Conservation (phyloP, 768 basidiomycete genomes). For the Lactarius evosmus region DNA sequence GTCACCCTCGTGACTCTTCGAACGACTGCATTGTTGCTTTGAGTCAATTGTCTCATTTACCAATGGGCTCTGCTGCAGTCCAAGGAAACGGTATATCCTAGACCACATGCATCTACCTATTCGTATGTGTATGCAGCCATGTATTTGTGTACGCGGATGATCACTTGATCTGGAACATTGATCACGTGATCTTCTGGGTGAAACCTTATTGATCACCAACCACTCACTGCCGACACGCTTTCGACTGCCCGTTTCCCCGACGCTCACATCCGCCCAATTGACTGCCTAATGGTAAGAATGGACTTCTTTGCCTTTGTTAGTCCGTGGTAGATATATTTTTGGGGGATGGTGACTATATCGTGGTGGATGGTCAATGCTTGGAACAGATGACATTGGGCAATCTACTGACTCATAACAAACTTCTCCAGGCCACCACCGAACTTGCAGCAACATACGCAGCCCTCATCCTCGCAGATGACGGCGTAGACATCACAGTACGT, state of each 20-base stretch:
- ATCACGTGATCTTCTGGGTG: neutral
- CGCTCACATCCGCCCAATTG: neutral
- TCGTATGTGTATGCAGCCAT: too few relatives aligned
- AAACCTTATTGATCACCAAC: neutral
- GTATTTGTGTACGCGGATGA: too few relatives aligned
- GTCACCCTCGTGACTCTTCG: constrained; percentile 6
- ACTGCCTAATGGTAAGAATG: constrained; percentile 10
- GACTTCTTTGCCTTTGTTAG: neutral
- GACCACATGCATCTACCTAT: neutral
- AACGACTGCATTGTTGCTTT: neutral
- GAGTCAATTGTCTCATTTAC: neutral
- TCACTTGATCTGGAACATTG: neutral
- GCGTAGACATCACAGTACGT: constrained; percentile 94
- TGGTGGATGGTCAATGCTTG: constrained; percentile 17
- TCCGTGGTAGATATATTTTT: neutral
- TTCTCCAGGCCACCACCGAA: constrained; percentile 55
- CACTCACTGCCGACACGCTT: neutral
- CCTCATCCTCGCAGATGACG: constrained; percentile 97
- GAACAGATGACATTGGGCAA: neutral
- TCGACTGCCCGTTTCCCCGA: constrained; percentile 5
- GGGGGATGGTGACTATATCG: neutral
- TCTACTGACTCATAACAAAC: neutral
- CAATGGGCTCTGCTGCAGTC: too few relatives aligned
- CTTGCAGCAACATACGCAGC: constrained; percentile 95
- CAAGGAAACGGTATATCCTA: too few relatives aligned